These are phyloP conservation scores for Sesbania bispinosa DNA, from an alignment of 306 rosid genomes.

Conservation along the genomic window DNA sequence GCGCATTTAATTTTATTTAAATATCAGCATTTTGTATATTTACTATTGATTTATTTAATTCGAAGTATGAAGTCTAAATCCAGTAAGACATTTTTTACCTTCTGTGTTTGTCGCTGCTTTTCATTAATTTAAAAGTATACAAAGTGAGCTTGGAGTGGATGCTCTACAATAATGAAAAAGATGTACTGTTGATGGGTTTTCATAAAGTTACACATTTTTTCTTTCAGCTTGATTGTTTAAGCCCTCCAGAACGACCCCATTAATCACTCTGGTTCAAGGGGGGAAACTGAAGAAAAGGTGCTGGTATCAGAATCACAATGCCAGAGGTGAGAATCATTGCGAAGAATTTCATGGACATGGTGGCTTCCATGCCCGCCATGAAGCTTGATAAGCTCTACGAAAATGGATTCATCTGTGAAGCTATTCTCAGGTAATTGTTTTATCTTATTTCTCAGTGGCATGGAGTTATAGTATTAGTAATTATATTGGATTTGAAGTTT, in stretches of 20 bases:
- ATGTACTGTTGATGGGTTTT: neutral
- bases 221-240: neutral
- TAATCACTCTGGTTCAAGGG: neutral
- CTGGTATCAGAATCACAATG: slow-evolving; percentile 68
- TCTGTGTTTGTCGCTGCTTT: neutral
- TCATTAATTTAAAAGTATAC: neutral
- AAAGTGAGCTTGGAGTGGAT: neutral
- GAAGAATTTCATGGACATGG: slow-evolving; percentile 99
- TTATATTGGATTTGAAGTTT: neutral
- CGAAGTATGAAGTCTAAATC: no score
- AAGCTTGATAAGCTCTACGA: slow-evolving; percentile 87
- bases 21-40: no score
- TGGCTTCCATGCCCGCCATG: slow-evolving; percentile 89
- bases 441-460: neutral
- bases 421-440: slow-evolving; percentile 74
- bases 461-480: no score
- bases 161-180: neutral
- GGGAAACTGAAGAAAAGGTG: neutral
- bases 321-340: slow-evolving; percentile 94
- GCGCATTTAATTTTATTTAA: no score
- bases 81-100: neutral
- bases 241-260: neutral
- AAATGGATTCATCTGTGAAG: slow-evolving; percentile 90
- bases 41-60: no score
- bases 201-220: neutral